Evolutionary conservation across 345 rosid genomes (phyloP).

Genomic region (Pelargonium nanum): DNA sequence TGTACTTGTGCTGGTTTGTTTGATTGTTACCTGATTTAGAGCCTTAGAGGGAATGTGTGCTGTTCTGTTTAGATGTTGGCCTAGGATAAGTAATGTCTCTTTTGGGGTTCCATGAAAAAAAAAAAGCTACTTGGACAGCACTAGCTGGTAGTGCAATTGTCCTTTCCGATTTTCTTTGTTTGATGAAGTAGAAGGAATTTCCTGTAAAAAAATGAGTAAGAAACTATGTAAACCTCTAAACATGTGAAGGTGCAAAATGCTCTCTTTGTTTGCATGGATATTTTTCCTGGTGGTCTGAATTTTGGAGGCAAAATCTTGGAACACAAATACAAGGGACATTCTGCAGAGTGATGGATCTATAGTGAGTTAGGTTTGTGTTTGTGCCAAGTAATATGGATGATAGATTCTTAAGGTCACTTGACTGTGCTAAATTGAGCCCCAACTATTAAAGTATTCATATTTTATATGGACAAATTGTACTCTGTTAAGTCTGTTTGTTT

Average conservation of each 20-base stretch:
- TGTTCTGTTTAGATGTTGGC: no score
- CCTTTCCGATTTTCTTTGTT: neutral
- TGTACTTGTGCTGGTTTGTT: no score
- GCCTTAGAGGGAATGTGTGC: no score
- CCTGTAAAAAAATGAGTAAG: neutral
- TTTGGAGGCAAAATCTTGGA: neutral
- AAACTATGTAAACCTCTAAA: neutral
- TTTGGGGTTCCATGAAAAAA: no score
- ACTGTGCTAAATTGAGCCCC: neutral
- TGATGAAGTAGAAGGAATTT: neutral
- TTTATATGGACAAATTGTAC: neutral
- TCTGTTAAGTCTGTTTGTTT: neutral
- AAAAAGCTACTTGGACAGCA: no score
- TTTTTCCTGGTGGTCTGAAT: no score
- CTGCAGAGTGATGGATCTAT: neutral
- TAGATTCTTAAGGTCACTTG: neutral
- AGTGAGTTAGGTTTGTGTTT: neutral
- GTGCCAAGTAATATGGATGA: neutral
- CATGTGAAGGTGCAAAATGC: neutral
- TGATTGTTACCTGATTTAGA: no score
- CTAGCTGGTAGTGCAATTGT: no score
- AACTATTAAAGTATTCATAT: neutral
- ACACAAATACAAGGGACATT: neutral
- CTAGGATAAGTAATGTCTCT: no score
- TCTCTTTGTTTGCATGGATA: no score